phyloP scores from a whole-genome alignment of 371 early-diverging fungal species.

The Actinomortierella ambigua region DNA sequence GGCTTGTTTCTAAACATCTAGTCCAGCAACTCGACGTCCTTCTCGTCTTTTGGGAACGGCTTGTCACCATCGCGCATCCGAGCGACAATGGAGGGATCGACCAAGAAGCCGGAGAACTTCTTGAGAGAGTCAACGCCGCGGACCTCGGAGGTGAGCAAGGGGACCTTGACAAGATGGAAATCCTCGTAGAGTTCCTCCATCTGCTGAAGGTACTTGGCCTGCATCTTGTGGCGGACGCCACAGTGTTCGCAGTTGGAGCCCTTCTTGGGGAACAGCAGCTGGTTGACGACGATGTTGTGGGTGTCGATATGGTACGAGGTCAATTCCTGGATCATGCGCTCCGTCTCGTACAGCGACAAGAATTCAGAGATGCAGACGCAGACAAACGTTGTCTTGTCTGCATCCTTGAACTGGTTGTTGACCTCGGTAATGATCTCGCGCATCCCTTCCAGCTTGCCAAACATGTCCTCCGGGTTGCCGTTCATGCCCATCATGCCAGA shows the following conservation, averaged over 20 bases:
- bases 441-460: constrained; percentile 93
- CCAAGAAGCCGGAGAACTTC: constrained; percentile 89
- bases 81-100: constrained; percentile 69
- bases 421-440: constrained; percentile 94
- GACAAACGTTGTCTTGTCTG: constrained; percentile 96
- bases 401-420: constrained; percentile 95
- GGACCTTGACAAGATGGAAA: constrained; percentile 89
- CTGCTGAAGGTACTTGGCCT: constrained; percentile 96
- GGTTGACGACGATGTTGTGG: constrained; percentile 99
- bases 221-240: constrained; percentile 95
- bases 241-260: constrained; percentile 96
- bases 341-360: constrained; percentile 98
- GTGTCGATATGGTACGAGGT: constrained; percentile 96
- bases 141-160: constrained; percentile 95
- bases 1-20: too few species aligned
- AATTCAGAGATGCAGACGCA: constrained; percentile 99
- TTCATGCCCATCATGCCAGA: constrained; percentile 97
- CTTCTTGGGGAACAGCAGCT: constrained; percentile 93
- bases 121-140: constrained; percentile 93
- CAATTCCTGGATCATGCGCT: constrained; percentile 98
- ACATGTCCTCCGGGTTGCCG: constrained; percentile 93
- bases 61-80: too few species aligned
- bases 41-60: too few species aligned
- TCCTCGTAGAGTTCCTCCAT: constrained; percentile 98
- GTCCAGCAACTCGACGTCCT: too few species aligned